Evolutionary conservation across 371 early-diverging fungal genomes (phyloP), one percentile per base, ranked within the genome.

Genomic region (Parasitella parasitica): DNA sequence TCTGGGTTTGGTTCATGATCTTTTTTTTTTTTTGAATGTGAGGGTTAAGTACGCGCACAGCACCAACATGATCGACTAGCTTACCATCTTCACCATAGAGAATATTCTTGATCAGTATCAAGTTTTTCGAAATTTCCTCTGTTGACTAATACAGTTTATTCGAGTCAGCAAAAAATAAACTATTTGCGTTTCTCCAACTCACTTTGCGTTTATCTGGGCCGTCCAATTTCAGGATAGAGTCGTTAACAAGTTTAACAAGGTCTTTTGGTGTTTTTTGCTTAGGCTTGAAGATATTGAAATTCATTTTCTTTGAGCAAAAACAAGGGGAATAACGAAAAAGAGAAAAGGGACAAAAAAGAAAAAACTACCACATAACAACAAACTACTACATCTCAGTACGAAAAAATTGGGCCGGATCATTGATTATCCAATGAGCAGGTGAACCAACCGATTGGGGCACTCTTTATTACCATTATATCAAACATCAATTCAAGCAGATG

Each of bases 41-140:
- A n/a, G n/a, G n/a, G n/a, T 13, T 12, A 24, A 22, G 24, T 22
- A 43, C 46, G 46, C 46, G 46, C 24, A 13, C 41, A 32, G 11
- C 11, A 8, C 11, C 32, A 32, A 32, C 32, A 41, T 20, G 11
- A 12, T 46, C 46, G 9, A 20, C 12, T n/a, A 18, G 16, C 76
- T 68, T 81, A 81, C 94, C 95, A 37, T 91, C 93, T 72, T 94
- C 94, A 35, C 97, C 97, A 69, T 93, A 94, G 36, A 98, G 84
- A 54, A 97, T 94, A 52, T 81, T 87, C 73, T 96, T 95, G 91
- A 97, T 95, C 32, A 87, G 76, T 34, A 91, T 82, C 20, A 97
- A 82, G 73, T 91, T 91, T 81, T 94, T 97, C 30, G 96, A 92
- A 41, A 97, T 93, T 56, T 98, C 99, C 64, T 98, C 98, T 59